Base-by-base conservation (phyloP, 768 basidiomycete genomes). In the Agrocybe pediades region DNA sequence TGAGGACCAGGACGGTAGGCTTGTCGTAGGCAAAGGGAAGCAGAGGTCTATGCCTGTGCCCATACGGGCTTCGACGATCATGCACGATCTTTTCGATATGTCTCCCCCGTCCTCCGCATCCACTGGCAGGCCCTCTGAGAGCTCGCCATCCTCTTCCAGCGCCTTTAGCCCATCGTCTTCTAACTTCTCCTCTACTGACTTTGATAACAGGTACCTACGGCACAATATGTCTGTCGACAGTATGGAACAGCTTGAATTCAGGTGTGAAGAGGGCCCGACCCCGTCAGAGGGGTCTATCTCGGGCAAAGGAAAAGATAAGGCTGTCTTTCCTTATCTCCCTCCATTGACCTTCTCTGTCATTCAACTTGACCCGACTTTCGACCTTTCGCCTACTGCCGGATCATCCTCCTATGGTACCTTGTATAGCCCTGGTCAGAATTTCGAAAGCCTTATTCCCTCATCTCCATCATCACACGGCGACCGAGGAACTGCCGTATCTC, bases 251-350 rank as follows among this genome's bases (percentile, higher is more conserved):
- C 41, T 61, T 29, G 56, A 61, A 23, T 58, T 50, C 23, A 40
- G 54, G 27, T 55, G 62, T 49, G 53, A 57, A 52, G 56, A 59
- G 23, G 43, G 46, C 20, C 41, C 33, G 4, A 36, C n/a, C 11
- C 33, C 55, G 29, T 60, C 55, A 49, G 56, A 49, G 15, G 51
- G 51, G 45, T 57, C 58, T 15, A 27, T 50, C 47, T 62, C 57
- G n/a, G 63, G 69, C 52, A 81, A 81, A 64, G 80, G 78, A 24
- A 90, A 87, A 71, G 83, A 78, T 61, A 88, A 80, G 69, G 85
- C 75, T 72, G 75, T 64, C 54, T 81, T 86, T 42, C 84, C 88
- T 53, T 74, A 75, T 65, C 76, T 89, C 55, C 86, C 88, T 54
- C 86, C 88, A 56, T 74, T 89, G 54, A 71, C 77, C 26, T 84